phyloP scores from a whole-genome alignment of 192 early-diverging fungal species.

The Umbelopsis ramanniana region DNA sequence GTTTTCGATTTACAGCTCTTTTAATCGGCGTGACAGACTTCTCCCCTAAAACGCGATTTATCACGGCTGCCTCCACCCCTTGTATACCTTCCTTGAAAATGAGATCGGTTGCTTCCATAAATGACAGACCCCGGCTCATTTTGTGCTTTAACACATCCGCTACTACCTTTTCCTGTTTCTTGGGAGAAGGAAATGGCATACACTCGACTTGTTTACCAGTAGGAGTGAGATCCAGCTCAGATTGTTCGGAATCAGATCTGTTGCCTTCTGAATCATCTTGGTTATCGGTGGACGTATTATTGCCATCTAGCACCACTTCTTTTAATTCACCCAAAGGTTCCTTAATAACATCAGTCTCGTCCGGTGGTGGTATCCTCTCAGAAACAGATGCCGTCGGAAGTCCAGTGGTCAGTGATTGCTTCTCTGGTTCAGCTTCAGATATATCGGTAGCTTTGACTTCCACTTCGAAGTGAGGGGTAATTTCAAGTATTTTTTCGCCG shows the following conservation, averaged over 20 bases:
- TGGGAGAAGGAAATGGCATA: conserved; percentile 17
- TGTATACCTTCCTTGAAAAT: conserved; percentile 20
- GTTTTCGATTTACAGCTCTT: background rate
- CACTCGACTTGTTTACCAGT: conserved; percentile 7
- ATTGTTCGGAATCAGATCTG: background rate
- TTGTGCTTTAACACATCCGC: conserved; percentile 11
- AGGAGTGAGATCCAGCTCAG: background rate
- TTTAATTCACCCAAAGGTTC: background rate
- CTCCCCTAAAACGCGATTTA: background rate
- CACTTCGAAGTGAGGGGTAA: background rate
- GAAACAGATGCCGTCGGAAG: too few species aligned
- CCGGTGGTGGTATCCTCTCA: background rate
- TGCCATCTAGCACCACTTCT: background rate
- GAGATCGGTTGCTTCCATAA: background rate
- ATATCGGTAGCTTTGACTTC: background rate
- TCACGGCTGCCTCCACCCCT: conserved; percentile 8
- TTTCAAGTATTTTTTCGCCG: background rate
- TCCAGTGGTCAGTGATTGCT: too few species aligned
- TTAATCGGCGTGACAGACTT: conserved; percentile 13
- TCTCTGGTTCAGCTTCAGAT: too few species aligned
- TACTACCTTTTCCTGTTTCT: background rate
- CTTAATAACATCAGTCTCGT: background rate
- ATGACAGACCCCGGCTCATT: background rate
- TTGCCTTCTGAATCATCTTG: background rate
- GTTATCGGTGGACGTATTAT: background rate